These are phyloP conservation scores for Polygonum maritimum DNA, from an alignment of 148 eudicot genomes.

Conservation along the genomic window DNA sequence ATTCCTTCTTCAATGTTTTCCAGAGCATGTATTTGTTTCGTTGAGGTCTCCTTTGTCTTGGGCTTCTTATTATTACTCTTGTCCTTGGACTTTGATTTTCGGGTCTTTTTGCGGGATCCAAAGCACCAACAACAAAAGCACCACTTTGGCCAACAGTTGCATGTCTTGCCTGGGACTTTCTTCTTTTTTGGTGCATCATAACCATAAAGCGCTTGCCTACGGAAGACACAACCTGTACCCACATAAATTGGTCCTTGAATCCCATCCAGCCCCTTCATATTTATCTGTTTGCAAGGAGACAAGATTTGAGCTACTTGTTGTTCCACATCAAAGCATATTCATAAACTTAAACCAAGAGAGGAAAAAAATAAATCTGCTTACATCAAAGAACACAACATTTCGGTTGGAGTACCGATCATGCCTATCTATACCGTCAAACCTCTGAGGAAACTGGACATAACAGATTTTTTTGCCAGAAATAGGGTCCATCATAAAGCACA, in stretches of 20 bases:
- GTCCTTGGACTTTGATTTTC: conserved; percentile 59
- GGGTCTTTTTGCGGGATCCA: conserved; percentile 46
- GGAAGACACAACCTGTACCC: conserved; percentile 81
- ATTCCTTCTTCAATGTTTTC: conserved; percentile 95
- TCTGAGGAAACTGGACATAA: conserved; percentile 89
- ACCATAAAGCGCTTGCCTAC: conserved; percentile 86
- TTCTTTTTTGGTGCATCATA: conserved; percentile 70
- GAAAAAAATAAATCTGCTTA: conserved; percentile 23
- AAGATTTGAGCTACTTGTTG: not conserved
- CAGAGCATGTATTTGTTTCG: conserved; percentile 75
- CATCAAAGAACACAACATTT: conserved; percentile 89
- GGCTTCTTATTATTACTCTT: conserved; percentile 34
- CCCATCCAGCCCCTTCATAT: conserved; percentile 91
- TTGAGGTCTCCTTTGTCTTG: conserved; percentile 53
- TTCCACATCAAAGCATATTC: not conserved
- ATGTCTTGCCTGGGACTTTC: conserved; percentile 67
- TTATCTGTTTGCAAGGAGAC: conserved; percentile 35
- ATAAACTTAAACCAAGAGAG: not conserved
- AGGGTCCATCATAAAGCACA: conserved; percentile 99
- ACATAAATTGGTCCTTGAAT: conserved; percentile 90
- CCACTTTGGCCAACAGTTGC: conserved; percentile 88
- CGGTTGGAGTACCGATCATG: conserved; percentile 87
- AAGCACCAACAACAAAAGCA: conserved; percentile 52
- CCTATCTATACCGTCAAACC: conserved; percentile 90
- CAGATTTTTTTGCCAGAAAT: conserved; percentile 89